Conservation (phyloP, 495 filamentous ascomycete species). For the Delitschia confertaspora region DNA sequence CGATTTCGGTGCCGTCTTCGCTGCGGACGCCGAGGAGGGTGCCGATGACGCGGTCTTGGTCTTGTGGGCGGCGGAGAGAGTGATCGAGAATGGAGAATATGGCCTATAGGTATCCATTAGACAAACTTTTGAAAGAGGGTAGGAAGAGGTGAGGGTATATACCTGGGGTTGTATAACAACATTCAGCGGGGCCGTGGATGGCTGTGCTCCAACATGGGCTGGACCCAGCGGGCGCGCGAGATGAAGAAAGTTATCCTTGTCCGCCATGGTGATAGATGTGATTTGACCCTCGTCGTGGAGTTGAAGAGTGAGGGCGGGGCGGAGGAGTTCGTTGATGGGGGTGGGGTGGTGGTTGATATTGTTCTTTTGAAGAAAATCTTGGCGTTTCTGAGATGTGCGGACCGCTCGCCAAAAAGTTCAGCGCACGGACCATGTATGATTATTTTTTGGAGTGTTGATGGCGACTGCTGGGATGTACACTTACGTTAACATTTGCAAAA, state of each 20-base stretch:
- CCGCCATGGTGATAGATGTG: slow-evolving; percentile 59
- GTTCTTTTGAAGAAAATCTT: slow-evolving; percentile 12
- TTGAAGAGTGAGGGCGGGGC: slow-evolving; percentile 1
- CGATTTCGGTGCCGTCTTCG: slow-evolving; percentile 93
- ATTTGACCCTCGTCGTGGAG: background rate
- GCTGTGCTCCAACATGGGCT: slow-evolving; percentile 63
- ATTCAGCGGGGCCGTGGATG: slow-evolving; percentile 77
- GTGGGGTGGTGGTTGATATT: slow-evolving; percentile 18
- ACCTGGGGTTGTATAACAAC: slow-evolving; percentile 95
- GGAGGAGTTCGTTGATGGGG: slow-evolving; percentile 1
- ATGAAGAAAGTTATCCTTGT: slow-evolving; percentile 80
- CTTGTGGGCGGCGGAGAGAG: slow-evolving; percentile 77
- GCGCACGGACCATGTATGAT: slow-evolving; percentile 11
- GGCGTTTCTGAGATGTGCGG: slow-evolving; percentile 15
- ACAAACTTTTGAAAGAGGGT: background rate
- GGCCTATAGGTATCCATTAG: slow-evolving; percentile 47
- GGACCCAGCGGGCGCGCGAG: slow-evolving; percentile 86
- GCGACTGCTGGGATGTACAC: background rate
- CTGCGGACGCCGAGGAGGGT: slow-evolving; percentile 84
- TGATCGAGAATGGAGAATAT: slow-evolving; percentile 97
- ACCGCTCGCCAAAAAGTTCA: slow-evolving; percentile 22
- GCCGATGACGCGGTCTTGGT: slow-evolving; percentile 91
- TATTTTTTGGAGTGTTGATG: slow-evolving; percentile 1
- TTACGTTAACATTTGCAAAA: too few species aligned
- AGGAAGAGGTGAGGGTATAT: slow-evolving; percentile 29